Base-by-base conservation (phyloP, 1,284 basidiomycete genomes). In the Ceraceosorus guamensis region DNA sequence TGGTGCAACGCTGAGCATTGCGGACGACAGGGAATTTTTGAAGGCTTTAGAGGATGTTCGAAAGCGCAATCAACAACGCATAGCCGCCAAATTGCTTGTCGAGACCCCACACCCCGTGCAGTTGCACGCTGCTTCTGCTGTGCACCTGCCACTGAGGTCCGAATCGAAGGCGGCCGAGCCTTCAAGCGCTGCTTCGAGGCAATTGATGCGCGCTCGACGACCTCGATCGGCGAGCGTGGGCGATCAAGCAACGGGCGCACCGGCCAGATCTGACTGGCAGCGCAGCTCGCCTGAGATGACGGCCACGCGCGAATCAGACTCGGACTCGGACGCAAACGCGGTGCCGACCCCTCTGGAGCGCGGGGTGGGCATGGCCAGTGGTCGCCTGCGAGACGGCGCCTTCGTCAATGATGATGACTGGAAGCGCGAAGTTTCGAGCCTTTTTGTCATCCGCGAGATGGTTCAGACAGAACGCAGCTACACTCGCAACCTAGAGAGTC, bases 391-490 rank as follows among this genome's bases (percentile, higher is more conserved):
- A 18, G 62, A 65, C 50, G 63, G 63, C 45, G 56, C 65, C 0
- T 68, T 70, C 48, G 62, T 66, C 48, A 68, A 74, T 48, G 71
- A 73, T 34, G 69, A 67, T 14, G 72, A 70, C 53, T 75, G 72
- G 72, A 69, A 72, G 58, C 66, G 66, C 52, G 72, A 75, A 53
- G 72, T 75, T 32, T 68, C 67, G 52, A 68, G 68, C 14, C 52
- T 75, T 14, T 75, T 75, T 58, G 64, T 75, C 34, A 73, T 75
- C 30, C 59, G 72, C 32, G 70, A 73, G 62, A 62, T 75, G 5
- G 67, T 75, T 32, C 68, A 71, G 58, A 75, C 72, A 16, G 72
- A 75, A 55, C 51, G 66, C 30, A 71, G 69, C 60, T 75, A 75
- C 47, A 65, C 69, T 13, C 52, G 65, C 10, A 67, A 75, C 34